Evolutionary conservation across 257 asterid genomes (phyloP).

Genomic region (Striga asiatica): DNA sequence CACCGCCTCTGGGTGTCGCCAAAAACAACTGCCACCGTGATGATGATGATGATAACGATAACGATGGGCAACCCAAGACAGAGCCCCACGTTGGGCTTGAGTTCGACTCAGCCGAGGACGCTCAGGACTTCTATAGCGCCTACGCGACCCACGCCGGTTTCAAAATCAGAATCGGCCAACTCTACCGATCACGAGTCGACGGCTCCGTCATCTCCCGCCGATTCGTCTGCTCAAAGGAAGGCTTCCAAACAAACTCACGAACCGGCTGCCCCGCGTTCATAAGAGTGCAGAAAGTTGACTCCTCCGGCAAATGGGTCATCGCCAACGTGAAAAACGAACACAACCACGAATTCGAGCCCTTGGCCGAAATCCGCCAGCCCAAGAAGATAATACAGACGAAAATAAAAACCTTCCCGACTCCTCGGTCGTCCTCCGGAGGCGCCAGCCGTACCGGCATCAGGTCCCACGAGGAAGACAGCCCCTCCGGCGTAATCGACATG

Average conservation of each 20-base stretch:
- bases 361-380: conserved; percentile 59
- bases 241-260: conserved; percentile 80
- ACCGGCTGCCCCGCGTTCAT: conserved; percentile 92
- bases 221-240: conserved; percentile 88
- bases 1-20: conserved; percentile 29
- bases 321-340: conserved; percentile 80
- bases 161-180: conserved; percentile 86
- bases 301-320: conserved; percentile 84
- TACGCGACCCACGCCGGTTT: conserved; percentile 73
- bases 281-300: conserved; percentile 67
- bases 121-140: conserved; percentile 66
- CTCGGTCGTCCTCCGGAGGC: conserved; percentile 49
- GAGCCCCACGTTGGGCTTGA: conserved; percentile 76
- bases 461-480: conserved; percentile 68
- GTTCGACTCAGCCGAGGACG: conserved; percentile 79
- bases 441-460: conserved; percentile 86
- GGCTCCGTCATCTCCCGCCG: conserved; percentile 85
- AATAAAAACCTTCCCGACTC: conserved; percentile 52
- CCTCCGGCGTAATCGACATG: conserved; percentile 40
- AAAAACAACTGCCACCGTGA: conserved; percentile 40
- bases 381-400: conserved; percentile 41
- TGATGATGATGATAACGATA: too few relatives aligned
- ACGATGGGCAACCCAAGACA: conserved; percentile 47
- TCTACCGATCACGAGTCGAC: conserved; percentile 74
- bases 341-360: conserved; percentile 60